A percentile compares a stretch with the other conserved stretches of the same genome.
Evolutionary conservation across 306 rosid genomes (phyloP).

Genomic region (Inga laurina): DNA sequence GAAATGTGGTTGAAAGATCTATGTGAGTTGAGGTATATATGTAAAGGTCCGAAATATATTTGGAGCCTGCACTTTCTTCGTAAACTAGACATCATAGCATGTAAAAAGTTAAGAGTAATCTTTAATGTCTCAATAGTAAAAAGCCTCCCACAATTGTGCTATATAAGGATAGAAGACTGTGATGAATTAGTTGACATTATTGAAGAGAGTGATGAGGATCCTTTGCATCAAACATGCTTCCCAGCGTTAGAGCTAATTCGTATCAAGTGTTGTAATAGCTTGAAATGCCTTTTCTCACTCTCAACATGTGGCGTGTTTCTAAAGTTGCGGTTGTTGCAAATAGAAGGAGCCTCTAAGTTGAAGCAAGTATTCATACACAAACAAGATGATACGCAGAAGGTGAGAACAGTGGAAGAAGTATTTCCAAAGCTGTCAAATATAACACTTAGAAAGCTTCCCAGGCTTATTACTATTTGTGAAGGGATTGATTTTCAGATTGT

Average conservation of each 20-base stretch:
- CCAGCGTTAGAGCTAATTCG: neutral
- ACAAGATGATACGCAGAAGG: too few relatives aligned
- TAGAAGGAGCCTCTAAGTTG: neutral
- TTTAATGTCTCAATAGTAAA: neutral
- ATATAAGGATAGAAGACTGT: neutral
- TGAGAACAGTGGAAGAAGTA: too few relatives aligned
- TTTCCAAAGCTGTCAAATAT: too few relatives aligned
- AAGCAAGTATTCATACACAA: too few relatives aligned
- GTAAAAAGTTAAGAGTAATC: neutral
- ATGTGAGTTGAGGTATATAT: too few relatives aligned
- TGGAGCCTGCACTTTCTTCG: neutral
- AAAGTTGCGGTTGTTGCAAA: neutral
- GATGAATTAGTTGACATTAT: neutral
- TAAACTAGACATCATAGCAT: neutral
- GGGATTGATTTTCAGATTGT: too few relatives aligned
- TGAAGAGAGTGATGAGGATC: neutral
- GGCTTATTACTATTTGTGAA: too few relatives aligned
- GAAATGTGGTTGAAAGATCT: too few relatives aligned
- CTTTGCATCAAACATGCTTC: neutral
- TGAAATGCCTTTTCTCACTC: neutral
- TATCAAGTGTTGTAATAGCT: neutral
- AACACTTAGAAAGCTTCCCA: too few relatives aligned
- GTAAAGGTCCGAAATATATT: too few relatives aligned
- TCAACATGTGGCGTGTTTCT: neutral
- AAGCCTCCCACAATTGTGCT: neutral